Evolutionary conservation across 331 rosid genomes (phyloP), one percentile per base, ranked within the genome.

Genomic region (Stylosanthes scabra): DNA sequence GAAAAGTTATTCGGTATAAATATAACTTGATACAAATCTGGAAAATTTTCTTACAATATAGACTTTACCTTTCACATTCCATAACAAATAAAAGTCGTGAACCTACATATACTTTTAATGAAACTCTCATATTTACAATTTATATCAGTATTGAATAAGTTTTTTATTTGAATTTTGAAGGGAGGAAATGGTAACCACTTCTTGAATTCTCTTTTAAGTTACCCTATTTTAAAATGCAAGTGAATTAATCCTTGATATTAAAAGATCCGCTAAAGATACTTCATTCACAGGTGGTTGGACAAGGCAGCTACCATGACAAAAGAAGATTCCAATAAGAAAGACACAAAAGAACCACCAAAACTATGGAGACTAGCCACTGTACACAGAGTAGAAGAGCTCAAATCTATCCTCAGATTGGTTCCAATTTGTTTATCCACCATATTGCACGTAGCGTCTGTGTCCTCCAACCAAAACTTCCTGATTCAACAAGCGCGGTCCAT

Each of bases 361-460:
- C 76, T 80, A 7, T 89, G 94, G 94, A 81, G 81, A 25, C 44
- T 89, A 3, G 58, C 83, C 76, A 89, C 91, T 7, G 88, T 86
- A n/a, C 91, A 86, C 25, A 70, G 91, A 42, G 83, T 86, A 0
- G 94, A 89, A 64, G 94, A 89, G 70, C 67, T 89, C 8, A 89
- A 89, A 76, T 84, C 85, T 70, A 78, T 89, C 3, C 34, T 86
- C 20, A 49, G 94, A 74, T 71, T 89, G 74, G 81, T 88, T 1
- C 94, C 94, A 20, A 80, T 88, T 9, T 86, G 86, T 85, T 80
- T 88, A 0, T 63, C 94, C 1, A 83, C 75, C 13, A 86, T 86
- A 66, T 52, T 84, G 6, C 83, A 82, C 0, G 41, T 80, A 1
- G 69, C 88, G 1, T 63, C 91, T 28, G 44, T 82, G 7, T 86